Evolutionary conservation across 495 filamentous ascomycete genomes (phyloP).

Genomic region (Daldinia loculata): DNA sequence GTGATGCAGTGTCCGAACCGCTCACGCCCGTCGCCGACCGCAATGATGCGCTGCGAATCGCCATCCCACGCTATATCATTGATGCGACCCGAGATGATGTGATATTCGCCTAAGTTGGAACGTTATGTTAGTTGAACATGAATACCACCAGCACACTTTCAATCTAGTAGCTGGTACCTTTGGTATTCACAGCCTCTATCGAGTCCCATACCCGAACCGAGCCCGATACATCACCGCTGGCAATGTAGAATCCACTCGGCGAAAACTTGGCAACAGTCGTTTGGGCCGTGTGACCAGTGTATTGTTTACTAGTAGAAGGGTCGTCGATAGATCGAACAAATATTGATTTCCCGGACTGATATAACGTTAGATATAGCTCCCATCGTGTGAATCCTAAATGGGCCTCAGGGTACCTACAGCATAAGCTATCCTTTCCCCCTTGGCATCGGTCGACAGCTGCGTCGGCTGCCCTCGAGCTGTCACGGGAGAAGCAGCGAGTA

Average conservation of each 20-base stretch:
- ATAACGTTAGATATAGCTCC: conserved; percentile 14
- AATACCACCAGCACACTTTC: background rate
- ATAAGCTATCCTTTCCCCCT: conserved; percentile 93
- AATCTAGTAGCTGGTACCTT: conserved; percentile 52
- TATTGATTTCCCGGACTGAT: conserved; percentile 91
- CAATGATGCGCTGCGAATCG: conserved; percentile 94
- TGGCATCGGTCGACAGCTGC: conserved; percentile 85
- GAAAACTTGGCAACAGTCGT: conserved; percentile 95
- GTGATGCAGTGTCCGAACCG: conserved; percentile 94
- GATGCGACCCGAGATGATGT: conserved; percentile 92
- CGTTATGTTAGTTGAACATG: conserved; percentile 20
- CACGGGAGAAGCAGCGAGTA: conserved; percentile 69
- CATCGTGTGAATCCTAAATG: background rate
- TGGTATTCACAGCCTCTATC: conserved; percentile 70
- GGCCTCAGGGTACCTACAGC: conserved; percentile 68
- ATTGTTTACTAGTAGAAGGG: conserved; percentile 82
- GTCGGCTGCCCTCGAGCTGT: conserved; percentile 90
- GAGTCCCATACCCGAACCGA: conserved; percentile 89
- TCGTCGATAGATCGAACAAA: conserved; percentile 93
- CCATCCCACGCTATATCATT: conserved; percentile 98
- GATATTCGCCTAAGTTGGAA: conserved; percentile 75
- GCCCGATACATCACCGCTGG: conserved; percentile 89
- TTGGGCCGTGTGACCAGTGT: conserved; percentile 84
- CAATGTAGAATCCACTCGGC: conserved; percentile 93
- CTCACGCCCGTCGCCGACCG: conserved; percentile 94